Conservation (phyloP, 768 basidiomycete genomes). For the Auriculariales sp. region DNA sequence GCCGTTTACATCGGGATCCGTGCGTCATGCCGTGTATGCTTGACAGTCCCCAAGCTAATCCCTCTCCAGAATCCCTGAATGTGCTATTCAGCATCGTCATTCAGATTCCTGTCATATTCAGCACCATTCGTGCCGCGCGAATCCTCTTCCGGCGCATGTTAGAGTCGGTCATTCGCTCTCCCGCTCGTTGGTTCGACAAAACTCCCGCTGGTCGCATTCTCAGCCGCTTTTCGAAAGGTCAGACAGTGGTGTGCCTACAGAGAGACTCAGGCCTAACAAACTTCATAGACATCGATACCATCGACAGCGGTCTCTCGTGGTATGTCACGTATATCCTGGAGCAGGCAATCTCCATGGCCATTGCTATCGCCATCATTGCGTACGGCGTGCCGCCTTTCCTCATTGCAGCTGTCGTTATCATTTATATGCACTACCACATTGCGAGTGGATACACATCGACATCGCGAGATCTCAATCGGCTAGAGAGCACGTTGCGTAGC, state of each 20-base stretch:
- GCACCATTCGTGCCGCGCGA: conserved; percentile 12
- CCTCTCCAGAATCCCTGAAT: neutral
- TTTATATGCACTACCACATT: neutral
- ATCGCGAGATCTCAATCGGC: conserved; percentile 17
- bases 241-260: neutral
- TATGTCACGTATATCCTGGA: conserved; percentile 15
- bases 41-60: neutral
- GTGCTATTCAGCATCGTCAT: neutral
- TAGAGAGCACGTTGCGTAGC: conserved; percentile 19
- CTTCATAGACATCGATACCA: conserved; percentile 13
- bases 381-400: conserved; percentile 6
- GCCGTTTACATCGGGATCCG: neutral
- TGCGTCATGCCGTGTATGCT: neutral
- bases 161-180: conserved; percentile 10
- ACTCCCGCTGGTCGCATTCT: conserved; percentile 12
- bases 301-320: conserved; percentile 13
- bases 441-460: conserved; percentile 8
- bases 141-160: conserved; percentile 11
- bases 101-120: neutral
- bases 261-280: neutral
- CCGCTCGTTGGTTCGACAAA: conserved; percentile 15
- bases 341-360: conserved; percentile 10
- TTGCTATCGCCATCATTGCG: conserved; percentile 9
- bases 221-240: conserved; percentile 3
- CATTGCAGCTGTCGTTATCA: conserved; percentile 4